phyloP scores from a whole-genome alignment of 805 yeast genomes.

The Lachancea fermentati region DNA sequence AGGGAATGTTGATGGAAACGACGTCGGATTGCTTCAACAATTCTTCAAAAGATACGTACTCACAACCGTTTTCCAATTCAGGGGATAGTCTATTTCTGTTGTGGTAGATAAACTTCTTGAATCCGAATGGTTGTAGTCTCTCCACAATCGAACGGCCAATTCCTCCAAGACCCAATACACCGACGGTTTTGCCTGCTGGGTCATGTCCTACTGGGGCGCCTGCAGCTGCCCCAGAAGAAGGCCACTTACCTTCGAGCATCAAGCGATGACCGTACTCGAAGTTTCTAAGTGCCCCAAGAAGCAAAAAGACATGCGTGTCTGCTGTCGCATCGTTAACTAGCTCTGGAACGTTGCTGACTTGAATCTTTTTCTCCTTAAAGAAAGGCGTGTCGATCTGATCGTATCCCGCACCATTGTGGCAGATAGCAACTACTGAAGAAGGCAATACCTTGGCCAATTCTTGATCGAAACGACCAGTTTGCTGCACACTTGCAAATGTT shows the following conservation, averaged over 20 bases:
- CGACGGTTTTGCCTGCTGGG: slow-evolving; percentile 70
- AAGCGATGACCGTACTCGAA: slow-evolving; percentile 55
- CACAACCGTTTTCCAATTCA: slow-evolving; percentile 64
- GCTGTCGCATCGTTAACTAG: slow-evolving; percentile 71
- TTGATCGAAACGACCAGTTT: slow-evolving; percentile 61
- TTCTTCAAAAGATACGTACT: slow-evolving; percentile 67
- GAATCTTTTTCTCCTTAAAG: slow-evolving; percentile 47
- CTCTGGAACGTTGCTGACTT: slow-evolving; percentile 61
- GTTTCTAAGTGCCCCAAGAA: slow-evolving; percentile 61
- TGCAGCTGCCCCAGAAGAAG: slow-evolving; percentile 43
- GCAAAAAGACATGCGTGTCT: slow-evolving; percentile 57
- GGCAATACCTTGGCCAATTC: slow-evolving; percentile 57
- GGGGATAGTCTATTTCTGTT: slow-evolving; percentile 56
- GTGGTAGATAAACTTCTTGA: slow-evolving; percentile 61
- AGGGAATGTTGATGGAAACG: slow-evolving; percentile 69
- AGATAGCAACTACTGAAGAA: slow-evolving; percentile 42
- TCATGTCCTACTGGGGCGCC: slow-evolving; percentile 65
- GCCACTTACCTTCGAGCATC: slow-evolving; percentile 60
- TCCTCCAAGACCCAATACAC: slow-evolving; percentile 85
- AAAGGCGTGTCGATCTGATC: slow-evolving; percentile 62
- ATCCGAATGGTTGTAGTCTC: slow-evolving; percentile 72
- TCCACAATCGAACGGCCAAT: slow-evolving; percentile 78
- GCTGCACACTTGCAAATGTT: slow-evolving; percentile 45
- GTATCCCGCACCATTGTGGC: slow-evolving; percentile 72
- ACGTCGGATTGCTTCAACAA: slow-evolving; percentile 60